Evolutionary conservation across 2,329 filamentous ascomycete genomes (phyloP).

Genomic region (Cucurbitaria berberidis): DNA sequence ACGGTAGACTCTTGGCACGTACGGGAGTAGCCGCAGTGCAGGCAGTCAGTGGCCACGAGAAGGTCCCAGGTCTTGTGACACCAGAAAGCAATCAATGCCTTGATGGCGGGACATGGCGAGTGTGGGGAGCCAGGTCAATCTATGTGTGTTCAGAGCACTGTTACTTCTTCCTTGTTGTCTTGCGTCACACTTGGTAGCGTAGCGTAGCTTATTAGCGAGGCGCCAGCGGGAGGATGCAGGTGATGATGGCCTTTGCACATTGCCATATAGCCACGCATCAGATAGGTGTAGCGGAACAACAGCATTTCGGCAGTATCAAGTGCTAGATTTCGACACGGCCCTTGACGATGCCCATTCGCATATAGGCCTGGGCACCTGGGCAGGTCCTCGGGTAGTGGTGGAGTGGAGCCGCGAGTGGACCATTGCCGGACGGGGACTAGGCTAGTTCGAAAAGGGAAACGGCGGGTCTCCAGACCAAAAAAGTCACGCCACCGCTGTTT

Average conservation of each 20-base stretch:
- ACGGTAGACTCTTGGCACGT: neutral
- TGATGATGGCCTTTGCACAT: no score
- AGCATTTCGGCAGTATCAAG: no score
- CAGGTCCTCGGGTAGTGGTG: neutral
- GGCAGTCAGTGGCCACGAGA: neutral
- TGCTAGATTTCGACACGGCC: no score
- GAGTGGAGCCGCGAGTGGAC: slow-evolving; percentile 3
- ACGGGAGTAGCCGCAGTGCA: neutral
- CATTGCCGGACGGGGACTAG: slow-evolving; percentile 7
- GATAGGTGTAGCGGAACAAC: no score
- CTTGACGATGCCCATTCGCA: slow-evolving; percentile 1
- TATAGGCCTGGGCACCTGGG: neutral
- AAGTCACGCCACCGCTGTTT: slow-evolving; percentile 42
- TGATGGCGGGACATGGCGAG: neutral
- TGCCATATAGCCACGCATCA: no score
- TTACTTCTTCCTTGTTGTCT: no score
- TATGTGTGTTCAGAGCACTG: no score
- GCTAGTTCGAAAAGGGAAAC: slow-evolving; percentile 12
- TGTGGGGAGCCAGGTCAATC: no score
- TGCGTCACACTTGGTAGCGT: no score
- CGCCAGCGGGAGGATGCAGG: no score
- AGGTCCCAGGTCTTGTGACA: neutral
- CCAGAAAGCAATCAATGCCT: neutral
- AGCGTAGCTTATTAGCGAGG: no score
- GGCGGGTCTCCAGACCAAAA: slow-evolving; percentile 16